Conservation (phyloP, 805 yeast species). For the Wickerhamomyces strasburgensis region DNA sequence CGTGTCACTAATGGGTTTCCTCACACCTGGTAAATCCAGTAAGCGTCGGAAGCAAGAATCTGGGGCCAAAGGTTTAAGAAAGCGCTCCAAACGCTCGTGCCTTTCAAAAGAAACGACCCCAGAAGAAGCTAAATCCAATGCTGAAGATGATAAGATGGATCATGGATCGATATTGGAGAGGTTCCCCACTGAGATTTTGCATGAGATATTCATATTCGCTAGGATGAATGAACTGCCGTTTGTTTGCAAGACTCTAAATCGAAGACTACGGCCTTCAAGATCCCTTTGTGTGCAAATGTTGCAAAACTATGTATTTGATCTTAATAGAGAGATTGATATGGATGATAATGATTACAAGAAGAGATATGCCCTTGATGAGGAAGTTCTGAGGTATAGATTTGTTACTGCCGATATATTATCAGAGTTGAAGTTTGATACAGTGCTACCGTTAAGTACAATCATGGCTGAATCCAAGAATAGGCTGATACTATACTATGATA, state of each 20-base stretch:
- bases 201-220: conserved; percentile 33
- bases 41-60: conserved; percentile 4
- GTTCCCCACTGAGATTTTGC: conserved; percentile 41
- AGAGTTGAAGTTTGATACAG: conserved; percentile 21
- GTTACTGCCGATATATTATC: conserved; percentile 22
- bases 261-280: conserved; percentile 23
- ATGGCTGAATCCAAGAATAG: conserved; percentile 16
- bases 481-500: conserved; percentile 10
- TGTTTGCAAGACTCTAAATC: conserved; percentile 27
- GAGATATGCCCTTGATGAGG: conserved; percentile 17
- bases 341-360: conserved; percentile 3
- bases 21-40: conserved; percentile 8
- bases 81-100: neutral
- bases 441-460: conserved; percentile 18
- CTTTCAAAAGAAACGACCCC: neutral
- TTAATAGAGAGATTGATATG: conserved; percentile 8
- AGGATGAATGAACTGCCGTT: conserved; percentile 35
- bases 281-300: conserved; percentile 21
- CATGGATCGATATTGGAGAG: conserved; percentile 26
- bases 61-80: neutral
- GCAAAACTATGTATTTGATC: conserved; percentile 14
- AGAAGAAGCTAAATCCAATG: neutral
- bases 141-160: neutral
- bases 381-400: conserved; percentile 20
- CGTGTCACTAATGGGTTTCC: conserved; percentile 8